Base-by-base conservation (phyloP, 805 yeast genomes). In the Candida ascalaphidarum region DNA sequence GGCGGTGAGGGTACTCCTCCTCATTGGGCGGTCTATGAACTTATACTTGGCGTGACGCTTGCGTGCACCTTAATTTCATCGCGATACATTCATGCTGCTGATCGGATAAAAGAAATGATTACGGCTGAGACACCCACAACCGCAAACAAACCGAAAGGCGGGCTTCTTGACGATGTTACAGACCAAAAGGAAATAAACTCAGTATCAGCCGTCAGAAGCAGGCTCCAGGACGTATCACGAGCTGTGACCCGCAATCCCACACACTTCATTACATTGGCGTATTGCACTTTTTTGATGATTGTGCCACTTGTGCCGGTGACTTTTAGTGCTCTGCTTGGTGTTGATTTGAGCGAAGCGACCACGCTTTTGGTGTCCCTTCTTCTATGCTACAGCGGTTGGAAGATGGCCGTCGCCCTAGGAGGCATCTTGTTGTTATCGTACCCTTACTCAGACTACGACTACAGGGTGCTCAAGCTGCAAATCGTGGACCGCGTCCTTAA, bases 371-470 rank as follows among this genome's bases (percentile, higher is more conserved):
- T 70, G 9, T 68, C 77, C 0, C 26, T 55, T 1, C 36, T 68
- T 17, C 53, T 71, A 11, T 61, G 70, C 35, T 56, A 55, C 27
- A 61, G 66, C 34, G 77, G 76, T 0, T 69, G 74, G 72, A 55
- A 50, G 25, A 55, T 76, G 29, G 74, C 74, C 7, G 61, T 58
- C 29, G 52, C 62, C 11, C 50, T 77, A 11, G 76, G 79, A 0
- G 68, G 66, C 3, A 64, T 74, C 7, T 52, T 77, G 13, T 44
- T 77, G 18, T 44, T 77, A 15, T 65, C 74, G 9, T 71, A 63
- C 32, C 82, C 82, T 2, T 55, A 53, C 18, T 50, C 64, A 2
- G 60, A 55, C 29, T 52, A 52, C 31, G 61, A 59, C 16, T 61
- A 55, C 41, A 45, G 46, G 29, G 33, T 58, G 27, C 27, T 68